Base-by-base conservation (phyloP, 495 filamentous ascomycete species). In the Neurospora sp. region DNA sequence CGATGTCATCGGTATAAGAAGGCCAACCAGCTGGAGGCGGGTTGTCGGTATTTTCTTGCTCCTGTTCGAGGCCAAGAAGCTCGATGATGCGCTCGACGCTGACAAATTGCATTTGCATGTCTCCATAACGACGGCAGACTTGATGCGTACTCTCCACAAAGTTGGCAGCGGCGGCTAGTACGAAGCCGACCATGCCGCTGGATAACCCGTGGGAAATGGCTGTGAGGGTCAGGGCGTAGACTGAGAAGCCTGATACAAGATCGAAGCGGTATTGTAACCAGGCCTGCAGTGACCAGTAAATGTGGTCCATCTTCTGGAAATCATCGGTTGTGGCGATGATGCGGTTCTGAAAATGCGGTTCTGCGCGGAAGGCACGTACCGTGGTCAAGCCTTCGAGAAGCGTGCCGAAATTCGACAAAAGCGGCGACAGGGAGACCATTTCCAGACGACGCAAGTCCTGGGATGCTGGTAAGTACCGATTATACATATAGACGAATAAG, bases 241-340 rank as follows among this genome's bases (percentile, higher is more conserved):
- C 93, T 12, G 92, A 92, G 23, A 85, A 75, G 0, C 90, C 91
- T 2, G 92, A 93, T 14, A 95, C 80, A 49, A 84, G 78, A 78
- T 93, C 91, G 75, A 93, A 95, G 39, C 93, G 91, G 76, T 90
- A 93, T 78, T 88, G 89, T 9, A 96, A 85, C 93, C 93, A 96
- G 37, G 88, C 87, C 77, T 95, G 93, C 8, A 95, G 84, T 69
- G 88, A 91, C 93, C 93, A 96, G 82, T 94, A 96, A 82, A 96
- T 94, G 80, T 96, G 93, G 78, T 96, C 93, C 91, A 95, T 94
- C 75, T 93, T 93, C 80, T 95, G 93, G 80, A 96, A 96, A 4
- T 87, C 87, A 80, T 96, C 93, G 0, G 91, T 91, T 23, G 92
- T 92, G 5, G 85, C 84, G 54, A 96, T 91, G 73, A 94, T 91